Conservation (phyloP, 2,329 filamentous ascomycete species). For the Dactylellina cionopaga region DNA sequence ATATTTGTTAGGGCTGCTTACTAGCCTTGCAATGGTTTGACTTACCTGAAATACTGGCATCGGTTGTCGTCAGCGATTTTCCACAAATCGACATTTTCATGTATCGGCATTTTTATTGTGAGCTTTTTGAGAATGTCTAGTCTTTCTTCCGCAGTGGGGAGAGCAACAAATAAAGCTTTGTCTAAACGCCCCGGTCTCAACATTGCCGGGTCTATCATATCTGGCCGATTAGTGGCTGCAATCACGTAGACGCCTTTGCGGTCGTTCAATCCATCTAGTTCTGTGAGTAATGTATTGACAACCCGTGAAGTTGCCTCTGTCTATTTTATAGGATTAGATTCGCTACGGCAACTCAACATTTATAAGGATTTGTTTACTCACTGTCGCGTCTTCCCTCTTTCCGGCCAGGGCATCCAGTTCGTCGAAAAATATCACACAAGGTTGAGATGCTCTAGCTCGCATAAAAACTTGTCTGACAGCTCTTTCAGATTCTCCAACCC, state of each 20-base stretch:
- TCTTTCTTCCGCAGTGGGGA: constrained; percentile 80
- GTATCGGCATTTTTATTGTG: constrained; percentile 65
- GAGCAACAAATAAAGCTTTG: constrained; percentile 85
- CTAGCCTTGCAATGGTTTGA: background rate
- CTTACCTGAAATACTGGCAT: constrained; percentile 77
- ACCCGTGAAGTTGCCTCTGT: constrained; percentile 87
- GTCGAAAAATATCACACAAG: constrained; percentile 97
- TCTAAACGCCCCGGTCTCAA: constrained; percentile 89
- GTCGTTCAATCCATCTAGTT: constrained; percentile 85
- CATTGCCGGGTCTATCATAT: constrained; percentile 97
- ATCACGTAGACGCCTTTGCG: constrained; percentile 91
- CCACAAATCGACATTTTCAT: constrained; percentile 68
- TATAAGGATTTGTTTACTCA: constrained; percentile 13
- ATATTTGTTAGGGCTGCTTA: constrained; percentile 15
- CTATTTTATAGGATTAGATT: constrained; percentile 62
- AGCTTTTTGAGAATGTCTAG: constrained; percentile 84
- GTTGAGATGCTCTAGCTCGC: constrained; percentile 83
- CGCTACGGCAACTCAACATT: background rate
- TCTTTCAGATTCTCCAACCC: constrained; percentile 93
- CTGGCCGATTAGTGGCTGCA: constrained; percentile 91
- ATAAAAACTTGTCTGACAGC: constrained; percentile 91
- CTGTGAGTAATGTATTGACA: constrained; percentile 93
- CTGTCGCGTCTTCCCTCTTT: constrained; percentile 73
- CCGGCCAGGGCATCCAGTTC: constrained; percentile 94
- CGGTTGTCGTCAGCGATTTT: constrained; percentile 72